Percentiles rank a stretch among this genome's conserved stretches.
These are phyloP conservation scores for Venturia asperata DNA, from an alignment of 2,329 filamentous ascomycete genomes.

Conservation along the genomic window DNA sequence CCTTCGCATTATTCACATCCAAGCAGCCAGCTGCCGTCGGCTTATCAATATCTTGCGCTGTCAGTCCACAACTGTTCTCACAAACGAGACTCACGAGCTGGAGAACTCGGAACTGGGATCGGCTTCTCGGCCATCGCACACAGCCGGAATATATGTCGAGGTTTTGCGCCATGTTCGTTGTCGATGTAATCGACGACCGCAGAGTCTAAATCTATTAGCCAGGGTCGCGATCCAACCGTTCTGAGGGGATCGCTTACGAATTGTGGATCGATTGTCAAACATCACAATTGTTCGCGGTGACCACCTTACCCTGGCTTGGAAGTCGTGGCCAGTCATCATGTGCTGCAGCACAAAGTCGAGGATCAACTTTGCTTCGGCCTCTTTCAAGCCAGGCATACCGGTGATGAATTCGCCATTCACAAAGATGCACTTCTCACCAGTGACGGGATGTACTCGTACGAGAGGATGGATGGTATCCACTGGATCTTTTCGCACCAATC, in stretches of 20 bases:
- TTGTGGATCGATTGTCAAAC: constrained; percentile 27
- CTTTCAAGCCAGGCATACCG: constrained; percentile 42
- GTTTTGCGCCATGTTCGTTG: constrained; percentile 40
- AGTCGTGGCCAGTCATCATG: constrained; percentile 41
- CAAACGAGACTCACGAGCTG: neutral
- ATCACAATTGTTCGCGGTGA: constrained; percentile 24
- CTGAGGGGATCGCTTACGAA: constrained; percentile 33
- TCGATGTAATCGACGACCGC: constrained; percentile 45
- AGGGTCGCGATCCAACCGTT: neutral
- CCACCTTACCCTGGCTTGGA: constrained; percentile 43
- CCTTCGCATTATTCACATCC: neutral
- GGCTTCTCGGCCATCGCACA: constrained; percentile 44
- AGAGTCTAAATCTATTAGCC: constrained; percentile 33
- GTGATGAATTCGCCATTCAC: constrained; percentile 45
- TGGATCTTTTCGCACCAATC: neutral
- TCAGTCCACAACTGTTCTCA: neutral
- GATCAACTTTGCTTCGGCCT: constrained; percentile 39
- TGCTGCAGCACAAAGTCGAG: constrained; percentile 44
- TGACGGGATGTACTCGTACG: constrained; percentile 43
- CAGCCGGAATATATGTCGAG: constrained; percentile 46
- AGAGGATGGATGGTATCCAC: constrained; percentile 35
- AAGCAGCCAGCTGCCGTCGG: neutral
- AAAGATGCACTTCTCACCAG: constrained; percentile 43
- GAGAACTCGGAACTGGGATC: constrained; percentile 31
- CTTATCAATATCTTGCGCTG: neutral